Conservation (phyloP, 768 basidiomycete genomes). For the Podaxis sp. region DNA sequence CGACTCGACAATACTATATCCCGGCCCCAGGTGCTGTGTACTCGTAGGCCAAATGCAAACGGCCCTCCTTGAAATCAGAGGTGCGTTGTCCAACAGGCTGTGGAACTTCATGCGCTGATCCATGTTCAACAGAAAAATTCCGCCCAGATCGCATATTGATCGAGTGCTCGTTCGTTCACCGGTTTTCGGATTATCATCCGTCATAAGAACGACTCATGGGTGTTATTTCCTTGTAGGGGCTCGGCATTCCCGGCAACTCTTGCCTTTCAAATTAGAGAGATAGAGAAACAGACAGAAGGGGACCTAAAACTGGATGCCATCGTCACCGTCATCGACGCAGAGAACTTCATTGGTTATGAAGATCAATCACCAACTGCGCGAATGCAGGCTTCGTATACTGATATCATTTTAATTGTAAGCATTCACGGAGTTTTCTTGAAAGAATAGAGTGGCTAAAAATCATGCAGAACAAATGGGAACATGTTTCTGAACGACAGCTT, state of each 20-base stretch:
- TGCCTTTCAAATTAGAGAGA: conserved; percentile 90
- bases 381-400: conserved; percentile 95
- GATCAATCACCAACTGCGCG: conserved; percentile 89
- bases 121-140: conserved; percentile 60
- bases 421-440: background rate
- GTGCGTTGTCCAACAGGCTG: conserved; percentile 33
- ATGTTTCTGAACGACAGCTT: conserved; percentile 72
- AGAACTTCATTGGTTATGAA: conserved; percentile 92
- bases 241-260: conserved; percentile 95
- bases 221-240: conserved; percentile 48
- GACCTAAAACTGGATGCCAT: conserved; percentile 88
- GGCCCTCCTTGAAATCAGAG: conserved; percentile 85
- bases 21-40: conserved; percentile 73
- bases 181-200: background rate
- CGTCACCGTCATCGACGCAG: conserved; percentile 87
- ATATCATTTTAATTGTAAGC: conserved; percentile 81
- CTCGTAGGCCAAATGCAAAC: conserved; percentile 94
- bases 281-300: conserved; percentile 73
- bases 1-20: background rate
- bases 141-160: conserved; percentile 90
- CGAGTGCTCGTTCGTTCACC: conserved; percentile 78
- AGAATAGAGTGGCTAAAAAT: background rate
- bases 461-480: conserved; percentile 86
- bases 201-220: background rate
- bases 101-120: background rate